A percentile compares a stretch with the other conserved stretches of the same genome.
These are phyloP conservation scores for Boletus coccyginus DNA, from an alignment of 768 basidiomycete genomes.

Conservation along the genomic window DNA sequence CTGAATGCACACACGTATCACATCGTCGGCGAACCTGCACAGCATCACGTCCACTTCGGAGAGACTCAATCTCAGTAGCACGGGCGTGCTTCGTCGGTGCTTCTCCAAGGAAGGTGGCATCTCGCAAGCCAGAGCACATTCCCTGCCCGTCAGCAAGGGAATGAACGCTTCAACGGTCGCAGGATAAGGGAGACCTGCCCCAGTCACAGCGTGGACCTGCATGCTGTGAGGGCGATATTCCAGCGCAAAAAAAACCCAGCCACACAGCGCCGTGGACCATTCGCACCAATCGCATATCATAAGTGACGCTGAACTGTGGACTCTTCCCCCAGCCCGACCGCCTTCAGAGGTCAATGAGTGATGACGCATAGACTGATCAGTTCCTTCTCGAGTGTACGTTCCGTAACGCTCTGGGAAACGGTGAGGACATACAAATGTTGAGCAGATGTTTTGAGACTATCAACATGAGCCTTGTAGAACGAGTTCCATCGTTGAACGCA, in stretches of 20 bases:
- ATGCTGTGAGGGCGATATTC: background rate
- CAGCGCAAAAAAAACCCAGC: conserved; percentile 27
- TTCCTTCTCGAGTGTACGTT: conserved; percentile 36
- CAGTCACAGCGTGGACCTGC: conserved; percentile 42
- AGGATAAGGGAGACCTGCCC: conserved; percentile 46
- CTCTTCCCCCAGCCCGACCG: conserved; percentile 36
- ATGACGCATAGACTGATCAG: conserved; percentile 32
- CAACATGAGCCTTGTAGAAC: conserved; percentile 33
- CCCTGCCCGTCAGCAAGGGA: conserved; percentile 56
- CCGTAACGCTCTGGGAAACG: conserved; percentile 44
- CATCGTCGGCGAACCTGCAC: conserved; percentile 30
- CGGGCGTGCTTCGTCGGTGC: conserved; percentile 35
- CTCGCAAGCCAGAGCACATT: conserved; percentile 44
- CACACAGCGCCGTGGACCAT: conserved; percentile 34
- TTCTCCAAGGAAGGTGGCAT: too few species aligned
- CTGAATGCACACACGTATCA: conserved; percentile 28
- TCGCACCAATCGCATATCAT: conserved; percentile 55
- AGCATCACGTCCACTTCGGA: too few species aligned
- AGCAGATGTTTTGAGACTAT: conserved; percentile 38
- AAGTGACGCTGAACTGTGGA: conserved; percentile 34
- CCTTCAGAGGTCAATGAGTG: conserved; percentile 39
- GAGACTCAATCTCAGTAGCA: conserved; percentile 24
- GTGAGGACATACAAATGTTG: conserved; percentile 42
- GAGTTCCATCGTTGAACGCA: conserved; percentile 29
- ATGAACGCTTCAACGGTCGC: conserved; percentile 38